Conservation (phyloP, 2,329 filamentous ascomycete genomes). For the Ustulina deusta region DNA sequence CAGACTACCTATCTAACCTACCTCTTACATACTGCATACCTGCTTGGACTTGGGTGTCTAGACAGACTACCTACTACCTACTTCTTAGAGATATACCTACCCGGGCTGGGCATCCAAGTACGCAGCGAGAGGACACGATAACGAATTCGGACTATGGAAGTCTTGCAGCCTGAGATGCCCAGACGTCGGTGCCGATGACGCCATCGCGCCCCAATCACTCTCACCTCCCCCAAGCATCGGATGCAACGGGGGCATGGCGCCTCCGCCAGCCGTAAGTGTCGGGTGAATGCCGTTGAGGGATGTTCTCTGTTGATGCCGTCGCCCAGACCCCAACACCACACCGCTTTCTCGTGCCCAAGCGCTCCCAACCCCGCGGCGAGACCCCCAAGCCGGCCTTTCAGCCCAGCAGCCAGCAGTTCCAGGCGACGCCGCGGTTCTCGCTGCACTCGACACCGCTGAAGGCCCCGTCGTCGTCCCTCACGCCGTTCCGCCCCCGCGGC, state of each 20-base stretch:
- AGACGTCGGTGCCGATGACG: conserved; percentile 29
- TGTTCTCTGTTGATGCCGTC: conserved; percentile 14
- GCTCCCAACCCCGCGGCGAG: conserved; percentile 45
- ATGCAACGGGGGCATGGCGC: conserved; percentile 41
- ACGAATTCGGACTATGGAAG: background rate
- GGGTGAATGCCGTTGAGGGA: background rate
- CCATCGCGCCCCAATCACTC: conserved; percentile 20
- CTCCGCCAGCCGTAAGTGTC: conserved; percentile 45
- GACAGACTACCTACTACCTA: too few relatives aligned
- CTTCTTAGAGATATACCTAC: too few relatives aligned
- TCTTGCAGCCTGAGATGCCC: conserved; percentile 18
- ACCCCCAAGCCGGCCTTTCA: conserved; percentile 47
- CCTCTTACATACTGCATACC: too few relatives aligned
- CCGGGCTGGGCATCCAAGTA: background rate
- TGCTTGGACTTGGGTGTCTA: too few relatives aligned
- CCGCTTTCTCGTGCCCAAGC: conserved; percentile 50
- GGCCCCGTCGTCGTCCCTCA: conserved; percentile 41
- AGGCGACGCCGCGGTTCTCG: conserved; percentile 51
- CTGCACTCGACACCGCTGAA: conserved; percentile 49
- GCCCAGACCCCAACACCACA: conserved; percentile 51
- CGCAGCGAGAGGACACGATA: conserved; percentile 15
- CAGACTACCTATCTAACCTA: too few relatives aligned
- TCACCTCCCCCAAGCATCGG: conserved; percentile 1
- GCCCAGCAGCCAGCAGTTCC: conserved; percentile 49
- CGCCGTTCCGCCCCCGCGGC: conserved; percentile 36